phyloP scores from a whole-genome alignment of 768 basidiomycete species.

The Serpula lacrymans region DNA sequence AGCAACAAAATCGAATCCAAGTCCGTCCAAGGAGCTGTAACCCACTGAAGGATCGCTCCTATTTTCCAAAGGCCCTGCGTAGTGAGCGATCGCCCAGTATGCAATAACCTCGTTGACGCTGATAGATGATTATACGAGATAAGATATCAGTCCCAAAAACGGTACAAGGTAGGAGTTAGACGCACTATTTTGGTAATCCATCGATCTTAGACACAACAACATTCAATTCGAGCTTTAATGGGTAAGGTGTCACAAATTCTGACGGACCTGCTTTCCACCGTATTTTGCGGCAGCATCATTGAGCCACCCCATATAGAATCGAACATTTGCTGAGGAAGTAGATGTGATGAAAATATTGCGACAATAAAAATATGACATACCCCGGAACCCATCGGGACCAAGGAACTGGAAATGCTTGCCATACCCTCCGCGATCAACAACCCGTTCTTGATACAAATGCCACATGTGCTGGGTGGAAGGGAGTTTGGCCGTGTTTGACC shows the following conservation, averaged over 20 bases:
- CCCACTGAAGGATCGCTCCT: neutral
- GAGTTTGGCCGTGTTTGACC: constrained; percentile 34
- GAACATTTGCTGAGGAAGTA: constrained; percentile 20
- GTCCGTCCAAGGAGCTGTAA: neutral
- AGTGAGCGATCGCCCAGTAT: neutral
- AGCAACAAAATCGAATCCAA: neutral
- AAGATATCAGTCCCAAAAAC: too few relatives aligned
- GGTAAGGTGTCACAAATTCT: neutral
- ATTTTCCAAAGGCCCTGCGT: neutral
- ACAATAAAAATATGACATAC: constrained; percentile 10
- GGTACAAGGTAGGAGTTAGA: neutral
- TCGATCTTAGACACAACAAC: neutral
- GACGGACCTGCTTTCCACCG: constrained; percentile 33
- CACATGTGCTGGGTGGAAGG: constrained; percentile 30
- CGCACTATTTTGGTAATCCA: neutral
- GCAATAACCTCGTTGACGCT: neutral
- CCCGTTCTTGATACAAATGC: constrained; percentile 27
- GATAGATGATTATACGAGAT: too few relatives aligned
- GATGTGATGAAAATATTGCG: constrained; percentile 18
- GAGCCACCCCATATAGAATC: constrained; percentile 37
- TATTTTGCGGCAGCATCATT: constrained; percentile 37
- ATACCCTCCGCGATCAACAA: constrained; percentile 32
- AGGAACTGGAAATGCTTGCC: constrained; percentile 36
- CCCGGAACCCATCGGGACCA: constrained; percentile 24
- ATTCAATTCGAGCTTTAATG: too few relatives aligned